Base-by-base conservation (phyloP, 1,284 basidiomycete genomes). In the Farysia itapuensis region DNA sequence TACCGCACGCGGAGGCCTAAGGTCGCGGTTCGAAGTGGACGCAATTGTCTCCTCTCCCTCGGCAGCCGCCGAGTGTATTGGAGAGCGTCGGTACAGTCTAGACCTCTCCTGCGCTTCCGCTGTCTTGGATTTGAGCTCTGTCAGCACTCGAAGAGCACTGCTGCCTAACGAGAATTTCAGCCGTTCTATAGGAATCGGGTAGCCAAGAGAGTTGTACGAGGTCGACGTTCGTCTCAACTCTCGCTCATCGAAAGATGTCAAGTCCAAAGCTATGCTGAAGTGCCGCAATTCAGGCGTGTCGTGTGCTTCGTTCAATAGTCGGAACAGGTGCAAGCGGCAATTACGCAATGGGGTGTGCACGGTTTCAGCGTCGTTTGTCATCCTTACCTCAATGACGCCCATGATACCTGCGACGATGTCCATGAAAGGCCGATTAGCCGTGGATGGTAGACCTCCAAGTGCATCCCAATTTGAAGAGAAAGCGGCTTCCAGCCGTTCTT, bases 381-480 rank as follows among this genome's bases (percentile, higher is more conserved):
- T n/a, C n/a, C n/a, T n/a, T 4, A 60, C 21, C 34, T 60, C 57
- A 26, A 60, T 23, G 14, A 60, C 21, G 5, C 46, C 57, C 2
- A 60, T 31, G 23, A 60, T 42, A 15, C 57, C 57, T 13, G 57
- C 38, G 15, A 42, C 50, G 0, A 60, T 43, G 11, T 60, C 57
- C 57, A 60, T 60, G 18, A 60, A 60, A 5, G 57, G 50, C 16
- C 50, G 42, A 12, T 46, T 41, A 2, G 57, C 42, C n/a, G 45
- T 7, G 5, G 43, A 34, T 24, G 46, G 35, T 0, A 60, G 39
- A 12, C 46, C 34, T 13, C 57, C 57, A 8, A 60, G 31, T n/a
- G 33, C 43, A 11, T 60, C 50, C 57, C 57, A 60, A 14, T 60
- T 46, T 6, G 43, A 42, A 13, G 57, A 43, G 31, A 60, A 53